Evolutionary conservation across 202 grass and related monocot species (phyloP).

Genomic region (Eragrostis tef): DNA sequence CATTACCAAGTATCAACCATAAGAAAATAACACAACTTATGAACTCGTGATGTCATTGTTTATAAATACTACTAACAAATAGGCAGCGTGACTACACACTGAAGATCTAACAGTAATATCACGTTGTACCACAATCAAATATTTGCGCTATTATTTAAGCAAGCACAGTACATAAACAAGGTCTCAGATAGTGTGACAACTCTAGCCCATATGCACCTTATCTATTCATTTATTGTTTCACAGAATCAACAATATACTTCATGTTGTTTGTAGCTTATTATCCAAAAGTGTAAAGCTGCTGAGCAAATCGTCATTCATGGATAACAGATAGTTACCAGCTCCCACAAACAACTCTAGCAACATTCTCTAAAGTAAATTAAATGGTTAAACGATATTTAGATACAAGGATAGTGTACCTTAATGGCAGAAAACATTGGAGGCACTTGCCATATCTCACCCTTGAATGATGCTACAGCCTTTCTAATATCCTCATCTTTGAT

Average conservation of each 20-base stretch:
- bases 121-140: background rate
- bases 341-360: constrained; percentile 13
- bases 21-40: constrained; percentile 32
- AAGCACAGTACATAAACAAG: background rate
- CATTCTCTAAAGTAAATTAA: constrained; percentile 18
- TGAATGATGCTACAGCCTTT: constrained; percentile 74
- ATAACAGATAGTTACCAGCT: background rate
- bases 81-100: background rate
- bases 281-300: background rate
- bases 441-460: constrained; percentile 97
- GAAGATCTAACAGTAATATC: background rate
- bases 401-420: constrained; percentile 65
- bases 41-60: constrained; percentile 24
- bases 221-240: background rate
- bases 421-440: constrained; percentile 99
- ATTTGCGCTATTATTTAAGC: background rate
- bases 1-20: constrained; percentile 18
- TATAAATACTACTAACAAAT: background rate
- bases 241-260: constrained; percentile 2
- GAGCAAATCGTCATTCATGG: constrained; percentile 2
- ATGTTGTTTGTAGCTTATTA: background rate
- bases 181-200: background rate
- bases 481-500: constrained; percentile 89
- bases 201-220: background rate
- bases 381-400: background rate